Conservation (phyloP, 345 rosid species). For the Salix arbutifolia region DNA sequence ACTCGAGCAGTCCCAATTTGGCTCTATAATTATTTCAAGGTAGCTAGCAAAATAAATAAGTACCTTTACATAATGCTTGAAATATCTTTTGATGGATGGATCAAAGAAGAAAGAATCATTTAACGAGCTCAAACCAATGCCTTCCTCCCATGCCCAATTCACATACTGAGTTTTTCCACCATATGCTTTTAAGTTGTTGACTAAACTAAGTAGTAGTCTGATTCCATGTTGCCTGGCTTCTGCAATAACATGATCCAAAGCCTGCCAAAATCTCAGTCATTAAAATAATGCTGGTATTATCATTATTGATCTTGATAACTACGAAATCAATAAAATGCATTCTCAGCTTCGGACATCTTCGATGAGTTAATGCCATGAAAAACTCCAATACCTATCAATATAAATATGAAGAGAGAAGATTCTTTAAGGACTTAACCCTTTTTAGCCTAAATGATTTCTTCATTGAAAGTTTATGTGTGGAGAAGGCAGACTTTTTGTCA, state of each 20-base stretch:
- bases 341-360: background rate
- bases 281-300: background rate
- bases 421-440: background rate
- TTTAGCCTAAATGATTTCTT: background rate
- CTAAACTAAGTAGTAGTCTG: constrained; percentile 79
- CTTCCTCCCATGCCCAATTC: constrained; percentile 98
- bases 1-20: background rate
- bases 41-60: background rate
- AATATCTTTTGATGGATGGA: constrained; percentile 83
- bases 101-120: constrained; percentile 97
- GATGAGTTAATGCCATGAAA: background rate
- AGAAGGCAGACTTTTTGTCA: too few species aligned
- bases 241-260: constrained; percentile 85
- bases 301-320: background rate
- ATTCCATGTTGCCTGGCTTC: constrained; percentile 70
- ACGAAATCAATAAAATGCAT: background rate
- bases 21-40: background rate
- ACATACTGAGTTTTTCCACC: constrained; percentile 97
- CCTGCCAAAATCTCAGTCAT: constrained; percentile 47
- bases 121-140: constrained; percentile 81
- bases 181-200: constrained; percentile 78
- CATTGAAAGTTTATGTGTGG: background rate
- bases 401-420: background rate
- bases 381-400: background rate
- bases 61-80: constrained; percentile 74